Conservation (phyloP, 805 yeast genomes). For the Wickerhamiella nectarea region DNA sequence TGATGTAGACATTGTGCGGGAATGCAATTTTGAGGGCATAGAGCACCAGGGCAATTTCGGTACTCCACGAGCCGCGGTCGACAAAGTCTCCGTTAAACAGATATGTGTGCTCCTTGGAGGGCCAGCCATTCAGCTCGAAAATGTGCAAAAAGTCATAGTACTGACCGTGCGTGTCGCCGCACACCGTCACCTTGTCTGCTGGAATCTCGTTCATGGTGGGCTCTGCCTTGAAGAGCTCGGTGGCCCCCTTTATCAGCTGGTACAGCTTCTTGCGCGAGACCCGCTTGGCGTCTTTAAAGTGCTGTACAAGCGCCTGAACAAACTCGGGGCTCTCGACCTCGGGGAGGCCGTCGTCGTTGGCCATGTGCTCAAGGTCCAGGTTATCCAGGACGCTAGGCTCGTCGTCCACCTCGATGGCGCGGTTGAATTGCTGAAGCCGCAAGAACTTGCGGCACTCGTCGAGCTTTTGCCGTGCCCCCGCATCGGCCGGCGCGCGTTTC, state of each 20-base stretch:
- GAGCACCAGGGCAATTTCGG: conserved; percentile 78
- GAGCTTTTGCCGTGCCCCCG: conserved; percentile 46
- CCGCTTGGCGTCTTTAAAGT: conserved; percentile 60
- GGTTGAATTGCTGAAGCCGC: conserved; percentile 65
- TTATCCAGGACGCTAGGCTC: conserved; percentile 36
- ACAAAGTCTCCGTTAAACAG: conserved; percentile 96
- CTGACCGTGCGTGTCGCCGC: conserved; percentile 98
- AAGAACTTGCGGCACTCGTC: conserved; percentile 51
- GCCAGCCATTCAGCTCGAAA: conserved; percentile 61
- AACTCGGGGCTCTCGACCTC: conserved; percentile 33
- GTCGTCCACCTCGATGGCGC: conserved; percentile 69
- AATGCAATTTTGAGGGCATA: conserved; percentile 63
- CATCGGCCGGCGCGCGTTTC: conserved; percentile 51
- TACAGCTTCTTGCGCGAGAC: conserved; percentile 73
- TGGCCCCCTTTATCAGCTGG: conserved; percentile 63
- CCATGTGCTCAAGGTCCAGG: conserved; percentile 24
- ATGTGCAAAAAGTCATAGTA: conserved; percentile 77
- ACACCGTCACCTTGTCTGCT: conserved; percentile 51
- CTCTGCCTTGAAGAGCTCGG: conserved; percentile 49
- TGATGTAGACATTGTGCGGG: conserved; percentile 58
- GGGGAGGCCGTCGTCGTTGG: conserved; percentile 48
- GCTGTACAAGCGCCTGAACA: conserved; percentile 47
- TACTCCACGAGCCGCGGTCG: conserved; percentile 96
- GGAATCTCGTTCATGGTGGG: conserved; percentile 63
- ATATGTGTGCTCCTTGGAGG: conserved; percentile 52